Evolutionary conservation across 2,329 filamentous ascomycete genomes (phyloP), one percentile per base, ranked within the genome.

Genomic region (Chrysoporthe deuterocubensis): DNA sequence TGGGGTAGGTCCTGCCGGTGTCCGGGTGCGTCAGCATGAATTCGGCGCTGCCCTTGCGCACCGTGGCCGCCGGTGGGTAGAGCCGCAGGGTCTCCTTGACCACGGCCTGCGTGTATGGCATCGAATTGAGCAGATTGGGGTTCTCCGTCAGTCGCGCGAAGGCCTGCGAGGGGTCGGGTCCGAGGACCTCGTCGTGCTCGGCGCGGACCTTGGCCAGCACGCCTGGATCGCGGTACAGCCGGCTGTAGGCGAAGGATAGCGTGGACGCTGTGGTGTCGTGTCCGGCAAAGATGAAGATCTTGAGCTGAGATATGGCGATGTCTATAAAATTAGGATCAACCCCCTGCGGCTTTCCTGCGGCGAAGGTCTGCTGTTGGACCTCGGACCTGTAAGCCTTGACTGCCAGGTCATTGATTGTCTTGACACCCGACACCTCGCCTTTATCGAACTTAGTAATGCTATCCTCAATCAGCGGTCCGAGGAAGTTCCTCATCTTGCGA

Each of bases 1-100:
- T 74, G 4, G 80, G 77, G 66, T 79, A 81, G 2, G 73, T 67
- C 34, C 77, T 72, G 8, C 81, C 81, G 1, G 79, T 75, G 26
- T 58, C 67, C 6, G 69, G 60, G 40, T 83, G 76, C 40, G 75
- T 78, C 66, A 81, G 70, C 16, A 77, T 77, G 67, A 76, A 75
- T 34, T 76, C 76, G 4, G 67, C 26, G 5, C 54, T 34, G 6
- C 77, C 78, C 3, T 70, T 64, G n/a, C 83, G 78, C 16, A 81
- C 74, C 1, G 80, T 78, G 40, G 78, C 79, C 74, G 69, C 82
- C 1, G 84, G 79, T 0, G 85, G 84, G 67, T 82, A 85, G 18
- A 88, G 71, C 2, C 86, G 80, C 1, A 89, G 77, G 0, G 81
- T 77, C 73, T 89, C 87, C 67, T 86, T 85, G 67, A 87, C 80